These are phyloP conservation scores for Claviceps arundinis DNA, from an alignment of 2,329 filamentous ascomycete genomes.

Conservation along the genomic window DNA sequence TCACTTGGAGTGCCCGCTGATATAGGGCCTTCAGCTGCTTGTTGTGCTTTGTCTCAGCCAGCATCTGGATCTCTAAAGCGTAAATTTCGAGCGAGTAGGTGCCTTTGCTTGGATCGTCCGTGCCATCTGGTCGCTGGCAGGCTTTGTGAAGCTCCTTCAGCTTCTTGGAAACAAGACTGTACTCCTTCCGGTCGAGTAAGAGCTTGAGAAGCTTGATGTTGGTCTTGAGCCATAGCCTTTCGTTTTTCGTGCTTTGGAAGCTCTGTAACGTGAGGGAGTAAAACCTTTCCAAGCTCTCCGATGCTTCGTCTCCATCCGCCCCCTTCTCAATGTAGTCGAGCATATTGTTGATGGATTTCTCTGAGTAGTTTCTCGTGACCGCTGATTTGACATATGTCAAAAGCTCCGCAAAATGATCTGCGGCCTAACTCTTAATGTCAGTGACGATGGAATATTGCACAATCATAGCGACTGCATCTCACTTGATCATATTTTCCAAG, in stretches of 20 bases:
- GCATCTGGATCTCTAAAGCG: conserved; percentile 97
- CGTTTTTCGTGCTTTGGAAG: conserved; percentile 95
- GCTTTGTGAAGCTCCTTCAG: conserved; percentile 78
- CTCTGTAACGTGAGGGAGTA: conserved; percentile 87
- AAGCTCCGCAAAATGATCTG: conserved; percentile 86
- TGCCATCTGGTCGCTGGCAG: conserved; percentile 77
- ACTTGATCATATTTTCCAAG: conserved; percentile 80
- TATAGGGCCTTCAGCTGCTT: conserved; percentile 91
- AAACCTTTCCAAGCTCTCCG: conserved; percentile 82
- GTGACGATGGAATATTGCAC: not conserved
- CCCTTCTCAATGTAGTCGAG: conserved; percentile 94
- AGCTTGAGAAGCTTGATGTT: conserved; percentile 93
- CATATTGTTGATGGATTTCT: conserved; percentile 99
- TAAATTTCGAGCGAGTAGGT: conserved; percentile 95
- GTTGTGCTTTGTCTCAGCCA: conserved; percentile 91
- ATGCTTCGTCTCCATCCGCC: conserved; percentile 52
- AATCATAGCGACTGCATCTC: not conserved
- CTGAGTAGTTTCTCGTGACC: conserved; percentile 94
- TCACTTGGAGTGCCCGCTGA: conserved; percentile 78
- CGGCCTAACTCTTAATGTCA: conserved; percentile 44
- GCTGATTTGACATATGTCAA: conserved; percentile 95
- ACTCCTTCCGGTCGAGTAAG: conserved; percentile 84
- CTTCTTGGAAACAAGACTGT: conserved; percentile 65
- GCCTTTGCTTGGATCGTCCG: conserved; percentile 86
- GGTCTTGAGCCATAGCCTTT: conserved; percentile 93